Conservation (phyloP, 2,329 filamentous ascomycete species). For the Neopestalotiopsis rosae region DNA sequence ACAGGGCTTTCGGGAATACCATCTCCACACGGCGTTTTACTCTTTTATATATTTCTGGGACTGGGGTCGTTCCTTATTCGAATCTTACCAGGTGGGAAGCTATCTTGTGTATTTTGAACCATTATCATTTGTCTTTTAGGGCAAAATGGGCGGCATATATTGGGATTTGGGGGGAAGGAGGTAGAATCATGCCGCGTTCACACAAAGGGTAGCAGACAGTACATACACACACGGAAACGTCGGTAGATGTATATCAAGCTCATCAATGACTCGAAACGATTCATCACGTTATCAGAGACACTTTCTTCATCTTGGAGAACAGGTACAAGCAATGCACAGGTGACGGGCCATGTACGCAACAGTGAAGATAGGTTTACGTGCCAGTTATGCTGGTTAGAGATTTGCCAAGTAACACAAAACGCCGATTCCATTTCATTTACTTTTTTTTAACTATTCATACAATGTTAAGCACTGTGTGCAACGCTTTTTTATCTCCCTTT, state of each 20-base stretch:
- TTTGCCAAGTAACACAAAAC: neutral
- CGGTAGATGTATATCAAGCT: neutral
- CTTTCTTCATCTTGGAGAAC: too few relatives aligned
- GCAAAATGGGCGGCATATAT: neutral
- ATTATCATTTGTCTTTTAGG: neutral
- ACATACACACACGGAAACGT: neutral
- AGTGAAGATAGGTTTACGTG: too few relatives aligned
- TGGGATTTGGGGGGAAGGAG: neutral
- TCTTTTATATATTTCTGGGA: too few relatives aligned
- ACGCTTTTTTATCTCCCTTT: conserved; percentile 28
- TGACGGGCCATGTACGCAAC: too few relatives aligned
- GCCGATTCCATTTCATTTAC: conserved; percentile 19
- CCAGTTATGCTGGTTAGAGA: too few relatives aligned
- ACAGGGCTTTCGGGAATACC: too few relatives aligned
- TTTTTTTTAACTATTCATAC: conserved; percentile 33
- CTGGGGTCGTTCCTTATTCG: neutral
- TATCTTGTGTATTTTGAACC: neutral
- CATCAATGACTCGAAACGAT: neutral
- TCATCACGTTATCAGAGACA: neutral
- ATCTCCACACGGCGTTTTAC: too few relatives aligned
- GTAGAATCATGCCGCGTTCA: neutral
- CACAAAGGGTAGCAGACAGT: neutral
- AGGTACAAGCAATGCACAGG: too few relatives aligned
- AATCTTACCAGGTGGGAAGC: neutral
- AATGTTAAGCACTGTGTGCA: conserved; percentile 25